Conservation (phyloP, 1,284 basidiomycete genomes). For the Sporisorium scitamineum region DNA sequence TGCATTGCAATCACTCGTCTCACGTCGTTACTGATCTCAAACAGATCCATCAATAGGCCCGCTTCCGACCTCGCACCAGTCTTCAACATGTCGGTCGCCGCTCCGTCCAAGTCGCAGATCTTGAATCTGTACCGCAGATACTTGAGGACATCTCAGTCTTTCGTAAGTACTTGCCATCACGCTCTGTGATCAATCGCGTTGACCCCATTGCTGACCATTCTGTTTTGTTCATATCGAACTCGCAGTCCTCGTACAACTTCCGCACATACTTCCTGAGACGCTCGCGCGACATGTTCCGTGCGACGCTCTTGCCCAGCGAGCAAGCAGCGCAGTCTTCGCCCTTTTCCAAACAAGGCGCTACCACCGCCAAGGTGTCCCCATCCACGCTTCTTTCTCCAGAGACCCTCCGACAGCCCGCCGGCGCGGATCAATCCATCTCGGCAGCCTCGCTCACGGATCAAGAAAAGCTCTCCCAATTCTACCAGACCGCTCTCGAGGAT, state of each 20-base stretch:
- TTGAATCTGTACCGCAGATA: slow-evolving; percentile 65
- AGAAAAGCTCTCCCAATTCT: slow-evolving; percentile 57
- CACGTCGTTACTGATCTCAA: not conserved
- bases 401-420: slow-evolving; percentile 21
- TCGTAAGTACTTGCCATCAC: slow-evolving; percentile 54
- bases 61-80: not conserved
- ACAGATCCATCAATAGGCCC: not conserved
- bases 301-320: slow-evolving; percentile 48
- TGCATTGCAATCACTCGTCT: not conserved
- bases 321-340: slow-evolving; percentile 54
- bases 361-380: slow-evolving; percentile 55
- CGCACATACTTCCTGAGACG: slow-evolving; percentile 68
- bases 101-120: slow-evolving; percentile 57
- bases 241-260: slow-evolving; percentile 68
- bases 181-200: no score
- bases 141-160: slow-evolving; percentile 64
- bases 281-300: slow-evolving; percentile 66
- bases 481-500: slow-evolving; percentile 59
- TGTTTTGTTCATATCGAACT: not conserved
- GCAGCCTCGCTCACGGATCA: slow-evolving; percentile 38
- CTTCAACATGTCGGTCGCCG: slow-evolving; percentile 37
- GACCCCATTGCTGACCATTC: not conserved
- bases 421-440: slow-evolving; percentile 28
- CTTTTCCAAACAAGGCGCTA: slow-evolving; percentile 56
- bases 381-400: slow-evolving; percentile 51